phyloP scores from a whole-genome alignment of 1,139 yeast genomes.

The Arxiozyma bovina region DNA sequence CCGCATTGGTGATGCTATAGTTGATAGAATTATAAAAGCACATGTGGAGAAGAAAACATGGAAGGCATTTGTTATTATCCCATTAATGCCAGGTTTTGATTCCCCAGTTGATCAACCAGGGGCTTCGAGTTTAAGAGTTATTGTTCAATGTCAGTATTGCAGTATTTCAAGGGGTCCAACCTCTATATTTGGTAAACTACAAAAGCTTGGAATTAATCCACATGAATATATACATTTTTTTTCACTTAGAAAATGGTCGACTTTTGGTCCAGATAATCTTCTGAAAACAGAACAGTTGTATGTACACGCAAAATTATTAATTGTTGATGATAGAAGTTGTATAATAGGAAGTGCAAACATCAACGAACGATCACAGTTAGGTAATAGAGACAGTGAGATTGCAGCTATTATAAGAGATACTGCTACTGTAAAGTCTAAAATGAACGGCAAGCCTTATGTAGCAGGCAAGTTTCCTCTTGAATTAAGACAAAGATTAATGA shows the following conservation, averaged over 20 bases:
- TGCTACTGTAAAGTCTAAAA: conserved; percentile 59
- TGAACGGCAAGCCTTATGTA: conserved; percentile 73
- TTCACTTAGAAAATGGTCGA: conserved; percentile 92
- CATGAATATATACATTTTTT: conserved; percentile 76
- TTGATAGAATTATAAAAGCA: conserved; percentile 86
- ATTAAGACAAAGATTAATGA: conserved; percentile 80
- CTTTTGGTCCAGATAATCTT: conserved; percentile 66
- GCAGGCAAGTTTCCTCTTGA: conserved; percentile 90
- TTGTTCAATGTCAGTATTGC: conserved; percentile 94
- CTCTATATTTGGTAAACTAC: conserved; percentile 79
- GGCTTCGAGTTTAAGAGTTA: conserved; percentile 87
- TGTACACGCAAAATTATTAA: conserved; percentile 84
- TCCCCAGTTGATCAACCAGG: conserved; percentile 89
- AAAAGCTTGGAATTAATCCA: conserved; percentile 75
- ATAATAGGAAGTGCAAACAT: conserved; percentile 95
- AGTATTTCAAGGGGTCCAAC: conserved; percentile 85
- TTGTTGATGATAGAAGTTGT: conserved; percentile 90
- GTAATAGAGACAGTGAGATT: conserved; percentile 87
- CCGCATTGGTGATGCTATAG: conserved; percentile 91
- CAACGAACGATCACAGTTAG: conserved; percentile 92
- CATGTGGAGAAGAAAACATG: conserved; percentile 67
- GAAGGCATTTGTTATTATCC: conserved; percentile 87
- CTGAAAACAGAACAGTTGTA: conserved; percentile 86
- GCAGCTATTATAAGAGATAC: conserved; percentile 83
- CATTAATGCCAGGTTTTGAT: conserved; percentile 96